Evolutionary conservation across 176 grass and related monocot species (phyloP).

Genomic region (Oryza nivara): DNA sequence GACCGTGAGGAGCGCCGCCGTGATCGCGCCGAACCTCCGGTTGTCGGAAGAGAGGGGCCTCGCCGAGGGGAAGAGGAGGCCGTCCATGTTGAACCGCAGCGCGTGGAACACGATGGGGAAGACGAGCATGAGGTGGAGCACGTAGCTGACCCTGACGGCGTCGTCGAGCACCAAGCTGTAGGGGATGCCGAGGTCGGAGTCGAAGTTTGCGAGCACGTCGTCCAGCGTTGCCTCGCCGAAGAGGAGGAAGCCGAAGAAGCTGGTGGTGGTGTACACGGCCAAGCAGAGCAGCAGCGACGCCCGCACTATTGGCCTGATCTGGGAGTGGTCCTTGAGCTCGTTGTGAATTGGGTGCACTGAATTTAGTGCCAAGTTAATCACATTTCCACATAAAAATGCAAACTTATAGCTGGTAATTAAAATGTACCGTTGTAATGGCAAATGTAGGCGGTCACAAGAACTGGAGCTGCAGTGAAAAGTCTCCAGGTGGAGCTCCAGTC

Average conservation of each 20-base stretch:
- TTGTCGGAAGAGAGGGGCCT: constrained; percentile 54
- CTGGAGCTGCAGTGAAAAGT: constrained; percentile 82
- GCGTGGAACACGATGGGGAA: constrained; percentile 95
- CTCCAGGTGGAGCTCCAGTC: constrained; percentile 76
- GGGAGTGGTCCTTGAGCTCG: constrained; percentile 65
- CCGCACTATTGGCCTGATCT: constrained; percentile 82
- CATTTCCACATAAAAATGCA: neutral
- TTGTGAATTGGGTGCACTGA: constrained; percentile 76
- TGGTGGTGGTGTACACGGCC: constrained; percentile 72
- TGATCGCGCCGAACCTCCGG: constrained; percentile 60
- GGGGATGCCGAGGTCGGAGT: constrained; percentile 87
- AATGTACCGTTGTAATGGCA: constrained; percentile 91
- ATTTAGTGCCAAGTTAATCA: no score
- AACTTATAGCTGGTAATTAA: neutral
- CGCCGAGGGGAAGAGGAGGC: constrained; percentile 74
- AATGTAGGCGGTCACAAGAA: constrained; percentile 92
- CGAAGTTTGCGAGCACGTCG: constrained; percentile 93
- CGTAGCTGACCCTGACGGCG: constrained; percentile 89
- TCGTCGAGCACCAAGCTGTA: constrained; percentile 77
- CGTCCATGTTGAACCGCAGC: constrained; percentile 87
- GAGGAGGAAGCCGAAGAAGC: constrained; percentile 90
- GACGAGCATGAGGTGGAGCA: constrained; percentile 91
- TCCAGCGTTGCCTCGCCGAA: constrained; percentile 79
- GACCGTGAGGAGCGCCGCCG: constrained; percentile 49
- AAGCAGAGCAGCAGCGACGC: constrained; percentile 68